Evolutionary conservation across 768 basidiomycete species (phyloP).

Genomic region (Leccinum arenicola): DNA sequence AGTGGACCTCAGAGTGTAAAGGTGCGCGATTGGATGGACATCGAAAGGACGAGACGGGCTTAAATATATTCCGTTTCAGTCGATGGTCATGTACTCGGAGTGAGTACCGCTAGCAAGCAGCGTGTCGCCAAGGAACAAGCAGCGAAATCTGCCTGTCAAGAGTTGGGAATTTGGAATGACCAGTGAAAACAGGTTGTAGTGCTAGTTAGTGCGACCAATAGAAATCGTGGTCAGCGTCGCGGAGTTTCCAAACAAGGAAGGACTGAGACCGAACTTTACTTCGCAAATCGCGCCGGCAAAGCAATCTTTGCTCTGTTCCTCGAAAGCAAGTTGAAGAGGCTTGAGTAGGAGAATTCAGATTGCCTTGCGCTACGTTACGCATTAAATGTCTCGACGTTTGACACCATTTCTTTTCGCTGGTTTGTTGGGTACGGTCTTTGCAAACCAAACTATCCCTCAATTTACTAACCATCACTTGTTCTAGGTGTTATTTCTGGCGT

Average conservation of each 20-base stretch:
- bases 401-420: constrained; percentile 56
- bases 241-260: constrained; percentile 28
- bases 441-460: not conserved
- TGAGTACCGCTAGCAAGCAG: constrained; percentile 37
- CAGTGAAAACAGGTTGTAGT: not conserved
- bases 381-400: constrained; percentile 37
- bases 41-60: not conserved
- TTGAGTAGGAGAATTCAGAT: not conserved
- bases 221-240: constrained; percentile 12
- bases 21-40: constrained; percentile 34
- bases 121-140: constrained; percentile 47
- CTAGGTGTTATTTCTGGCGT: constrained; percentile 60
- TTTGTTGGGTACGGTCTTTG: constrained; percentile 44
- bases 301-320: not conserved
- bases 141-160: constrained; percentile 42
- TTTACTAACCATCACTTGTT: constrained; percentile 2
- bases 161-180: constrained; percentile 20
- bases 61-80: constrained; percentile 36
- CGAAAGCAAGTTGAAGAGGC: not conserved
- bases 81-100: constrained; percentile 44
- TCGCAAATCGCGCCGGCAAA: constrained; percentile 5
- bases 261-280: not conserved
- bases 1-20: constrained; percentile 59
- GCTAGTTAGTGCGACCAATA: not conserved
- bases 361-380: not conserved